phyloP scores from a whole-genome alignment of 2,329 filamentous ascomycete species.

The Metarhizium anisopliae region DNA sequence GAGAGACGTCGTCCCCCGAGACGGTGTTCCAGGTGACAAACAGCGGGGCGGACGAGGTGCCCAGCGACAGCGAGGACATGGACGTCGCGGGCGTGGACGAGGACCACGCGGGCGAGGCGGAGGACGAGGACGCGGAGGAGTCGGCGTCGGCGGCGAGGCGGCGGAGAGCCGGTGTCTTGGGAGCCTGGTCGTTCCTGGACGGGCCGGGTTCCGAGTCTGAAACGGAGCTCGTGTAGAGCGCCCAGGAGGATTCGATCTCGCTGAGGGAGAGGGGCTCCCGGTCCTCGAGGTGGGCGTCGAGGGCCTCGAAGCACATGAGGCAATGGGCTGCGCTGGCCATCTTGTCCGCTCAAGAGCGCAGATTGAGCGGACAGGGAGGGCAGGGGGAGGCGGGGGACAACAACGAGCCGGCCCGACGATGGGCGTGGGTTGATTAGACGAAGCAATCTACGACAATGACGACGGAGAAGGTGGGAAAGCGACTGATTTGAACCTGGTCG shows the following conservation, averaged over 20 bases:
- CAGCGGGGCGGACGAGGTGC: constrained; percentile 53
- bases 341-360: background rate
- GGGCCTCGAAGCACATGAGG: constrained; percentile 84
- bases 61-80: constrained; percentile 27
- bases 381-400: no score
- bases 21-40: constrained; percentile 94
- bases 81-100: constrained; percentile 38
- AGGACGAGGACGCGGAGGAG: constrained; percentile 25
- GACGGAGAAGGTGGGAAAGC: background rate
- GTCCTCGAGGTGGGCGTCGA: constrained; percentile 65
- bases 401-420: no score
- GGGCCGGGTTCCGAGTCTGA: constrained; percentile 7
- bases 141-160: constrained; percentile 27
- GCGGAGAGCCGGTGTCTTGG: constrained; percentile 33
- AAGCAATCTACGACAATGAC: background rate
- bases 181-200: constrained; percentile 4
- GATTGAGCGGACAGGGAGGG: background rate
- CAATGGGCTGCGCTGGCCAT: constrained; percentile 88
- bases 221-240: constrained; percentile 23
- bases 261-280: constrained; percentile 58
- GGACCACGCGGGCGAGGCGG: constrained; percentile 30
- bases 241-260: constrained; percentile 60
- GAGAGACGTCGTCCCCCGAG: constrained; percentile 34
- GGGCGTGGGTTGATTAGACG: no score
- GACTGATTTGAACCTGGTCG: background rate